phyloP scores from a whole-genome alignment of 768 basidiomycete species.

The Tulasnella sp. region DNA sequence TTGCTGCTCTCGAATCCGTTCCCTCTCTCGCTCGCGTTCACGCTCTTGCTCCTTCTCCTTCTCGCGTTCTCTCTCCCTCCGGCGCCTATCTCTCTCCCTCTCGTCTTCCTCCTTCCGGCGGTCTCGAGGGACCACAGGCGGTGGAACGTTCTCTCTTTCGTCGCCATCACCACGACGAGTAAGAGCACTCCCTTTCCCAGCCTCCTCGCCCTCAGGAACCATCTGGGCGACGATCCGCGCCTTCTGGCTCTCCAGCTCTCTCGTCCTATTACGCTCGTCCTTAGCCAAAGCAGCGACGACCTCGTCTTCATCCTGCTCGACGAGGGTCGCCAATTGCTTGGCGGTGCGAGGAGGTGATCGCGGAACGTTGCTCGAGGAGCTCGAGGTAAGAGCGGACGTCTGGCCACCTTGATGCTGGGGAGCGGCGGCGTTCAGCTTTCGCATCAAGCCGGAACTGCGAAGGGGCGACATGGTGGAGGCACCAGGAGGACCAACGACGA shows the following conservation, averaged over 20 bases:
- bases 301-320: slow-evolving; percentile 32
- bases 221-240: slow-evolving; percentile 90
- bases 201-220: slow-evolving; percentile 34
- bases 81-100: background rate
- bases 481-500: slow-evolving; percentile 43
- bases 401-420: background rate
- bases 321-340: slow-evolving; percentile 21
- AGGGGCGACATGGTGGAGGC: slow-evolving; percentile 16
- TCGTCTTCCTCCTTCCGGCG: background rate
- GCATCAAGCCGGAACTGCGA: slow-evolving; percentile 28
- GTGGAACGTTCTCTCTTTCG: slow-evolving; percentile 28
- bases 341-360: background rate
- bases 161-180: background rate
- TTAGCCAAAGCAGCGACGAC: slow-evolving; percentile 3
- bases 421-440: slow-evolving; percentile 44
- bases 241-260: slow-evolving; percentile 84
- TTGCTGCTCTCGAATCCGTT: slow-evolving; percentile 17
- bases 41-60: background rate
- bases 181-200: background rate
- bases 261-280: slow-evolving; percentile 21
- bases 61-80: background rate
- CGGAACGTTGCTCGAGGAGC: background rate
- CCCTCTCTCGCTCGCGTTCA: slow-evolving; percentile 22
- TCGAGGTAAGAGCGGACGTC: background rate
- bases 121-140: slow-evolving; percentile 1